A percentile compares a stretch with the other conserved stretches of the same genome.
phyloP scores from a whole-genome alignment of 1,284 basidiomycete species.

The Fomes fomentarius region DNA sequence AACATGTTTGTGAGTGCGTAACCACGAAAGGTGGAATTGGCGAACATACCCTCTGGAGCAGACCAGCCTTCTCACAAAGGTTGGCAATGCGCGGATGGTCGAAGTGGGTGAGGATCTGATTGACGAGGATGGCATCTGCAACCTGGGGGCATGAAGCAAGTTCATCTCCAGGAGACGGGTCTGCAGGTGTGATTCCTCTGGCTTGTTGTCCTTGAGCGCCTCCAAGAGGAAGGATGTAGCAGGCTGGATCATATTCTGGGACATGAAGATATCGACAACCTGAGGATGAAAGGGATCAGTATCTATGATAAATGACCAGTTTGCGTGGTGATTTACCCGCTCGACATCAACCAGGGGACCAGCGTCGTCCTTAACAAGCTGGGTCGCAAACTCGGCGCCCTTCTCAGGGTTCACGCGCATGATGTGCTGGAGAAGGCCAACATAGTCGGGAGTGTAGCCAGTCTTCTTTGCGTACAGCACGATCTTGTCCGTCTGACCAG shows the following conservation, averaged over 20 bases:
- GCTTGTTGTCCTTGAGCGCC: constrained; percentile 99
- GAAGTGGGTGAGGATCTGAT: constrained; percentile 99
- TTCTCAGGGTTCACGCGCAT: constrained; percentile 98
- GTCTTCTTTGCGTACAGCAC: constrained; percentile 98
- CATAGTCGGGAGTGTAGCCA: constrained; percentile 93
- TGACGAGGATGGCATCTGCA: constrained; percentile 98
- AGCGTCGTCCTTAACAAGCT: constrained; percentile 91
- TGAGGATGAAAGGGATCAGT: constrained; percentile 33
- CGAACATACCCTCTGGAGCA: constrained; percentile 82
- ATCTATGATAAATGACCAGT: no score
- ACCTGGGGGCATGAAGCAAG: constrained; percentile 98
- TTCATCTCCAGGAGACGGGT: constrained; percentile 99
- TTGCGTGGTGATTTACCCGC: constrained; percentile 59
- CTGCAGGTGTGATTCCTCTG: constrained; percentile 96
- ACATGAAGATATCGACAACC: constrained; percentile 99
- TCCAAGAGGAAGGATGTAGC: constrained; percentile 98
- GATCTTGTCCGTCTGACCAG: constrained; percentile 98
- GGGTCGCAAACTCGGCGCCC: constrained; percentile 97
- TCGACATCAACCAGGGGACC: constrained; percentile 96
- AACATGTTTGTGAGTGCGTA: constrained; percentile 16
- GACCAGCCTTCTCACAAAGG: constrained; percentile 97
- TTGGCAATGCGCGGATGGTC: constrained; percentile 97
- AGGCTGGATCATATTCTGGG: constrained; percentile 99
- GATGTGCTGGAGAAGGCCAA: constrained; percentile 94
- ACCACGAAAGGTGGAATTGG: not conserved